Evolutionary conservation across 371 early-diverging fungal genomes (phyloP).

Genomic region (Circinella minor): DNA sequence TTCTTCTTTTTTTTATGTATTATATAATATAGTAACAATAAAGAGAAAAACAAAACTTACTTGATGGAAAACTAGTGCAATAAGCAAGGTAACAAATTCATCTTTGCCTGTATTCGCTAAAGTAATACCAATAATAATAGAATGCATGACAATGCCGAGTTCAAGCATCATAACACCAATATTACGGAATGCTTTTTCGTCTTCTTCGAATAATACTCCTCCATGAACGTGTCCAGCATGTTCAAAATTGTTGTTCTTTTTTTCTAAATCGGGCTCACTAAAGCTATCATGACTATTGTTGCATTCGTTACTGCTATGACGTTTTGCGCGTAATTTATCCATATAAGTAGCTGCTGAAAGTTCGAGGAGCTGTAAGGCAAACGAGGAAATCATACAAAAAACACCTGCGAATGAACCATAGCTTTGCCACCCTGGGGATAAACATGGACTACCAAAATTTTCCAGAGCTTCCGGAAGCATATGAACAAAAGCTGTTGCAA

Average conservation of each 20-base stretch:
- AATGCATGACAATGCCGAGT: slow-evolving; percentile 84
- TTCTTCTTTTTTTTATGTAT: too few species aligned
- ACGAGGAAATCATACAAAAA: slow-evolving; percentile 52
- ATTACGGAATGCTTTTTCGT: slow-evolving; percentile 14
- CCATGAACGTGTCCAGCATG: not conserved
- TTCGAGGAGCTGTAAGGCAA: slow-evolving; percentile 47
- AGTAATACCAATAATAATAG: slow-evolving; percentile 85
- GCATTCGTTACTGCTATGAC: not conserved
- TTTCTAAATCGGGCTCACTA: not conserved
- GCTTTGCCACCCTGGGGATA: slow-evolving; percentile 36
- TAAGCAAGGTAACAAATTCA: slow-evolving; percentile 70
- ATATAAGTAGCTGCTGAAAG: slow-evolving; percentile 35
- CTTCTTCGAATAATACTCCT: not conserved
- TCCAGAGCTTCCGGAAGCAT: slow-evolving; percentile 49
- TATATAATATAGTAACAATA: too few species aligned
- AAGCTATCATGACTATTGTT: not conserved
- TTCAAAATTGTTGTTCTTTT: slow-evolving; percentile 10
- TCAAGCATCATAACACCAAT: slow-evolving; percentile 74
- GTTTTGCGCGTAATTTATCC: slow-evolving; percentile 19
- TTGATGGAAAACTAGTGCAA: slow-evolving; percentile 91
- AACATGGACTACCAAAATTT: slow-evolving; percentile 47
- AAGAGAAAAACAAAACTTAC: slow-evolving; percentile 23
- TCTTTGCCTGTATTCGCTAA: slow-evolving; percentile 71
- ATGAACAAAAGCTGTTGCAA: slow-evolving; percentile 54
- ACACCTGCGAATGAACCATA: slow-evolving; percentile 52